phyloP scores from a whole-genome alignment of 2,329 filamentous ascomycete species.

The Xylariaceae sp. region DNA sequence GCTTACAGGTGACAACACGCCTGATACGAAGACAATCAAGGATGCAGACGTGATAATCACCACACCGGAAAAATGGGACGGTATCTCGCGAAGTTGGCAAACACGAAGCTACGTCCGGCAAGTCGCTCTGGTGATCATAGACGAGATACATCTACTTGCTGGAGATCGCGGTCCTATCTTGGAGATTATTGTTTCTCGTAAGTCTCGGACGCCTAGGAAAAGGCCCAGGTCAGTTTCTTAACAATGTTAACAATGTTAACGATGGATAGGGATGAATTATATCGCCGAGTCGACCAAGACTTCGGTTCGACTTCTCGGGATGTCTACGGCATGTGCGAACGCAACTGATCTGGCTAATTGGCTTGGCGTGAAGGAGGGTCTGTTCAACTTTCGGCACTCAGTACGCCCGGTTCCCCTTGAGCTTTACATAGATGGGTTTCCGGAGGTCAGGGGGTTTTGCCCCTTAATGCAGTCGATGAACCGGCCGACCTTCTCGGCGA shows the following conservation, averaged over 20 bases:
- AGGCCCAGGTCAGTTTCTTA: neutral
- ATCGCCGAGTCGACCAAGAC: conserved; percentile 91
- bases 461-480: conserved; percentile 99
- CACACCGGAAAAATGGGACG: conserved; percentile 99
- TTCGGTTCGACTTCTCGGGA: conserved; percentile 85
- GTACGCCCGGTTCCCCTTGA: conserved; percentile 94
- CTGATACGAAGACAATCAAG: conserved; percentile 89
- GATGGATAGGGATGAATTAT: conserved; percentile 78
- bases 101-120: conserved; percentile 93
- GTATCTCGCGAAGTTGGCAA: conserved; percentile 98
- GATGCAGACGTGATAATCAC: conserved; percentile 98
- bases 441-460: conserved; percentile 90
- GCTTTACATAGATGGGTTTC: conserved; percentile 96
- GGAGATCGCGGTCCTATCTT: conserved; percentile 95
- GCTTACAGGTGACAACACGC: conserved; percentile 95
- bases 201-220: conserved; percentile 18
- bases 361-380: conserved; percentile 89
- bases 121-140: conserved; percentile 94
- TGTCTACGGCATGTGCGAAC: conserved; percentile 98
- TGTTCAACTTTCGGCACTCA: conserved; percentile 97
- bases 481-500: conserved; percentile 87
- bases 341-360: conserved; percentile 91
- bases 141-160: conserved; percentile 96
- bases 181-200: conserved; percentile 82
- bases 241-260: neutral